These are phyloP conservation scores for Clonostachys rhizophaga DNA, from an alignment of 2,329 filamentous ascomycete genomes.

Conservation along the genomic window DNA sequence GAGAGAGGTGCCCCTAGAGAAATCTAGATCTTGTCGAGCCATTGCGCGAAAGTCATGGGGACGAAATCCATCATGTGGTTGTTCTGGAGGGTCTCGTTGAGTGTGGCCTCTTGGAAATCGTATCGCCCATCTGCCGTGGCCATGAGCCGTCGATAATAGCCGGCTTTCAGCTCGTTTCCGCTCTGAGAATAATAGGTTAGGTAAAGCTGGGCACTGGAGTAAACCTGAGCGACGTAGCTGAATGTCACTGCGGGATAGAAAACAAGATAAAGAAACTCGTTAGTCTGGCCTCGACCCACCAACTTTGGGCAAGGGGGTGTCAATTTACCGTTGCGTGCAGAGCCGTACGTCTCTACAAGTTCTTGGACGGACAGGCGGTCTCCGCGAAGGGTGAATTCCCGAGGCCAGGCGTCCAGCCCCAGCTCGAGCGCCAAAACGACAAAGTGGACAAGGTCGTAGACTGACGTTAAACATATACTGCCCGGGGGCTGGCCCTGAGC, in stretches of 20 bases:
- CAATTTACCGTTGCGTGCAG: conserved; percentile 42
- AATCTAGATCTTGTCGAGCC: conserved; percentile 32
- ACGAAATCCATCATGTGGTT: conserved; percentile 32
- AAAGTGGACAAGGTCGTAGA: conserved; percentile 66
- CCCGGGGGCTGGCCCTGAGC: conserved; percentile 36
- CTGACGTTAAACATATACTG: conserved; percentile 63
- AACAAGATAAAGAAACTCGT: neutral
- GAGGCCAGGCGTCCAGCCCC: conserved; percentile 56
- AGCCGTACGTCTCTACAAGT: conserved; percentile 45
- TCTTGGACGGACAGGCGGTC: conserved; percentile 57
- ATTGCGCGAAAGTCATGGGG: conserved; percentile 46
- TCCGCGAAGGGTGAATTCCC: conserved; percentile 65
- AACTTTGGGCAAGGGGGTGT: neutral
- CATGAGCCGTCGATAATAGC: conserved; percentile 56
- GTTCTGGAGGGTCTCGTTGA: conserved; percentile 45
- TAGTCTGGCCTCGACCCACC: neutral
- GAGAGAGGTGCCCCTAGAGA: no score
- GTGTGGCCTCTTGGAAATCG: conserved; percentile 54
- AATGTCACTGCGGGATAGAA: conserved; percentile 26
- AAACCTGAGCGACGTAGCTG: conserved; percentile 26
- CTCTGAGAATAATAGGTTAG: conserved; percentile 36
- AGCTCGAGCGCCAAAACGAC: conserved; percentile 66
- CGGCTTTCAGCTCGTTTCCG: conserved; percentile 41
- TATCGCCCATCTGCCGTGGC: conserved; percentile 67
- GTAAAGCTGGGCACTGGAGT: conserved; percentile 32